These are phyloP conservation scores for Colletotrichum viniferum DNA, from an alignment of 2,329 filamentous ascomycete species.

Conservation along the genomic window DNA sequence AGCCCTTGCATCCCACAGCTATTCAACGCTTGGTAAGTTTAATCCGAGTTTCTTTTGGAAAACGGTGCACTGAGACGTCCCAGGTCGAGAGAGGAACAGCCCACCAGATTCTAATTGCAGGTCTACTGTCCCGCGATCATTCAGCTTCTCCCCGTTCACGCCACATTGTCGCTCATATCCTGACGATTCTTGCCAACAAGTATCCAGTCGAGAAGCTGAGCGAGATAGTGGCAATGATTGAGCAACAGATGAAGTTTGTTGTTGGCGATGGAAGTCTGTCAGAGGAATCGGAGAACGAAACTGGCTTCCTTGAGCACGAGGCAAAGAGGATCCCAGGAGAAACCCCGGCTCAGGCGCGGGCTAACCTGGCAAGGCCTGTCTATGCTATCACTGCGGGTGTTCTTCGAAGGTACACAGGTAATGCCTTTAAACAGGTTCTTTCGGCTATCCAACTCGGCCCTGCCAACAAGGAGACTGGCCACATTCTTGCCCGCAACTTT, in stretches of 20 bases:
- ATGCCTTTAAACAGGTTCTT: conserved; percentile 39
- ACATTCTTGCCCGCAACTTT: conserved; percentile 45
- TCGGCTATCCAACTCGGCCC: conserved; percentile 27
- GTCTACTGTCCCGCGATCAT: conserved; percentile 16
- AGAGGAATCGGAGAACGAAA: background rate
- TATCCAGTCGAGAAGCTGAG: conserved; percentile 39
- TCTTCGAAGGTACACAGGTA: conserved; percentile 41
- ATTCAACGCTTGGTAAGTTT: conserved; percentile 38
- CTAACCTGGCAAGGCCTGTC: conserved; percentile 22
- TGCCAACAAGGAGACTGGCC: conserved; percentile 35
- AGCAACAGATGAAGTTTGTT: conserved; percentile 24
- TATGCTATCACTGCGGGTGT: conserved; percentile 42
- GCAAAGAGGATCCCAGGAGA: background rate
- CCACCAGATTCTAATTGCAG: conserved; percentile 29
- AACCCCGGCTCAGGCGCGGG: background rate
- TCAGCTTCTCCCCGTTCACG: conserved; percentile 26
- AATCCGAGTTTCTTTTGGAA: background rate
- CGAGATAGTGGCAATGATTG: conserved; percentile 19
- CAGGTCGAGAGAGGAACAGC: conserved; percentile 41
- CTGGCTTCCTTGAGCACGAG: conserved; percentile 8
- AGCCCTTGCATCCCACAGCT: conserved; percentile 36
- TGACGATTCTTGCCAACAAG: conserved; percentile 50
- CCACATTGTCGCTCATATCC: conserved; percentile 35
- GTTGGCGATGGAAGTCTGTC: conserved; percentile 15
- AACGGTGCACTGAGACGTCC: background rate